Evolutionary conservation across 2,329 filamentous ascomycete genomes (phyloP), one percentile per base, ranked within the genome.

Genomic region (Diaporthe sp.): DNA sequence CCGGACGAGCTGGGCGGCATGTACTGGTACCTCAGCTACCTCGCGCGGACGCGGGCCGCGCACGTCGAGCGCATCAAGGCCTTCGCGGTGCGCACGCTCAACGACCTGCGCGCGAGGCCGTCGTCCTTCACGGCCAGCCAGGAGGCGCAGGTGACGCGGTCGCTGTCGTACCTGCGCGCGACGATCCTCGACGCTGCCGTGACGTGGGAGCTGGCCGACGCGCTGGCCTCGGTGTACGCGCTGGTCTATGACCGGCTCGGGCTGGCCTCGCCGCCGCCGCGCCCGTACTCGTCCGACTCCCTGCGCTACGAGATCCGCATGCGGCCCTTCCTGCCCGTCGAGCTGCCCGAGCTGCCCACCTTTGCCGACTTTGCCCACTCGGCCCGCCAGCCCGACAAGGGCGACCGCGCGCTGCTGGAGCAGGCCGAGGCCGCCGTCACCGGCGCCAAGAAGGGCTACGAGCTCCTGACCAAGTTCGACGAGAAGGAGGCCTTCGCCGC

Each of bases 1-100:
- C 89, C 92, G 0, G 94, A 98, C 82, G 97, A 99, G 83, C 88
- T 97, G 13, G 90, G 92, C 0, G 92, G 92, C 34, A 98, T 98
- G 94, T 98, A 98, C 83, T 97, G 94, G 92, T 95, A 98, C 82
- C 86, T 98, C 77, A 91, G 94, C 79, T 91, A 94, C 85, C 86
- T 97, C 75, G 87, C 94, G 80, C 90, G 92, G 81, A 91, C 93
- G 73, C 88, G 93, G 77, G 85, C 91, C 61, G 88, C 92, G 81
- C 91, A 98, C 80, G 85, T 94, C 34, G 92, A 95, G 79, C 90
- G 94, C 72, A 95, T 97, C 79, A 91, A 92, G 79, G 87, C 89
- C 2, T 95, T 94, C 78, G 88, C 92, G 9, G 83, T 88, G 55
- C 83, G 82, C 19, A 84, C 81, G 61, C 80, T 84, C 6, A 81